Evolutionary conservation across 2,329 filamentous ascomycete species (phyloP), one percentile per base, ranked within the genome.

Genomic region (Didymosphaeria variabile): DNA sequence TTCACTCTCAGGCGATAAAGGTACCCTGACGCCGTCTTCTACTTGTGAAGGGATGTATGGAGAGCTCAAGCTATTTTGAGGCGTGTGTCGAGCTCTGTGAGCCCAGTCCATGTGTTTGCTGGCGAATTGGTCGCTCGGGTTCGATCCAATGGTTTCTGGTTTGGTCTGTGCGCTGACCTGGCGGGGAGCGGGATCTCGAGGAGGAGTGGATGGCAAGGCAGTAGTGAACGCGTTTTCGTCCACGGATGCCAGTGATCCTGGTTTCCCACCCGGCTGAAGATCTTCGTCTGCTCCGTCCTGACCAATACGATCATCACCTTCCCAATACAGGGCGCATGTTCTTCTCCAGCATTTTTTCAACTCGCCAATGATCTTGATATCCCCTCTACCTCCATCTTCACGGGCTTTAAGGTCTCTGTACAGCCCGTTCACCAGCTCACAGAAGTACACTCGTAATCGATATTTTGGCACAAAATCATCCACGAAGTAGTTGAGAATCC

Each of bases 291-390:
- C 83, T 13, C 87, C 82, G 47, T 87, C 85, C 45, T 66, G 69
- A 1, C 84, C 81, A 66, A 90, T 84, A 38, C 89, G 89, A 50
- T 92, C 87, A 0, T 88, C 83, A 0, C 86, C 86, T 64, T 97
- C 92, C 94, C 95, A 99, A 75, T 94, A 97, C 58, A 94, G 81
- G 0, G 91, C 89, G 75, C 94, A 98, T 21, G 95, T 92, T 55
- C 94, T 87, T 76, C 94, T 90, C 95, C 95, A 99, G 75, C 95
- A 98, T 76, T 97, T 96, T 78, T 99, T 99, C 64, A 99, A 82
- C 78, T 99, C 95, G 32, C 91, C 89, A 38, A 99, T 84, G 66
- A 98, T 97, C 78, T 97, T 97, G 61, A 97, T 78, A 70, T 90
- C 88, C 51, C 87, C 88, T 56, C 82, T 83, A 36, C 87, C 85